Evolutionary conservation across 176 grass and related monocot genomes (phyloP), one percentile per base, ranked within the genome.

Genomic region (Alloteropsis semialata): DNA sequence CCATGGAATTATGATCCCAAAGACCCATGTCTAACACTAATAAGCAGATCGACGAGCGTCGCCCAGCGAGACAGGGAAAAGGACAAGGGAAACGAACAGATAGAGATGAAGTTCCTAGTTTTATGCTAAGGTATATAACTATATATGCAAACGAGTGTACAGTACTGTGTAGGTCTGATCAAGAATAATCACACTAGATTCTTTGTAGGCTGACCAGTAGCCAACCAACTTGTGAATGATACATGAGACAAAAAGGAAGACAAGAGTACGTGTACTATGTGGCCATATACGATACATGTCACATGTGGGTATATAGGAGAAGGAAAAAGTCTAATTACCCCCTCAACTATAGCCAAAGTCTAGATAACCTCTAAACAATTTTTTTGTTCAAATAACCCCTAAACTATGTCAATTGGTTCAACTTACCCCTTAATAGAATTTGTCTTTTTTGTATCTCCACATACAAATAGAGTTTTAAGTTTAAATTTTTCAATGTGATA

Each of bases 1-100:
- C 77, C 71, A 28, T 18, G 65, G 78, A 68, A 89, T 76, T 51
- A 75, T 80, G 44, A 76, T 76, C 56, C 71, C 71, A 45, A 14
- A 28, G 77, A 78, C 24, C 42, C 62, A 75, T 75, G 64, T 54
- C 38, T 28, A 69, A 70, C 33, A 53, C 38, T 28, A 69, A 70
- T 25, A 53, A 63, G 54, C 42, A 24, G 42, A 70, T 58, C n/a
- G 55, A 58, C 43, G 71, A 61, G 42, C 10, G 48, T 9, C 25
- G 37, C 10, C 9, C 8, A 18, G 48, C 18, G 6, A 32, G 3
- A 11, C 8, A 69, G 8, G 25, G 4, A 33, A 72, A 4, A n/a
- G 48, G 2, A 21, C 24, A 69, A 10, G 34, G 2, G 33, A 29
- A 48, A 67, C 43, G 18, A 19, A 77, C 12, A 30, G 53, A 56